A percentile compares a stretch with the other conserved stretches of the same genome.
Evolutionary conservation across 176 grass and related monocot species (phyloP).

Genomic region (Neostapfia colusana): DNA sequence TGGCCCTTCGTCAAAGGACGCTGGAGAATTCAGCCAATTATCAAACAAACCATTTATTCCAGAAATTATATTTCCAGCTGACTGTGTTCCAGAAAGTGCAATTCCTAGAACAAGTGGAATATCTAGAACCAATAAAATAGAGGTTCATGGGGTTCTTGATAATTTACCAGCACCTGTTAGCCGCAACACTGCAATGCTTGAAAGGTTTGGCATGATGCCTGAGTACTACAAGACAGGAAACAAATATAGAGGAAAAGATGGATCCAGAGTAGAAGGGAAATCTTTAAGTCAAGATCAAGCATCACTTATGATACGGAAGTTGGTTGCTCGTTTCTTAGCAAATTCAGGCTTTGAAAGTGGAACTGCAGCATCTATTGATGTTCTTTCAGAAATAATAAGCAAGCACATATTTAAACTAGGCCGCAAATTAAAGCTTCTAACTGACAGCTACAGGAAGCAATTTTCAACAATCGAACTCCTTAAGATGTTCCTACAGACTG

Average conservation of each 20-base stretch:
- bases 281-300: constrained; percentile 75
- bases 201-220: constrained; percentile 96
- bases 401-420: constrained; percentile 76
- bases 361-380: constrained; percentile 69
- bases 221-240: constrained; percentile 92
- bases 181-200: constrained; percentile 89
- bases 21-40: constrained; percentile 58
- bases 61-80: constrained; percentile 79
- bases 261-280: constrained; percentile 66
- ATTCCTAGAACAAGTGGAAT: constrained; percentile 56
- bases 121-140: constrained; percentile 55
- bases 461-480: constrained; percentile 89
- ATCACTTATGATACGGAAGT: constrained; percentile 57
- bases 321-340: constrained; percentile 56
- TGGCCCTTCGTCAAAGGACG: constrained; percentile 56
- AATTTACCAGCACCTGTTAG: constrained; percentile 81
- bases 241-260: constrained; percentile 92
- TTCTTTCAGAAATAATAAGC: constrained; percentile 77
- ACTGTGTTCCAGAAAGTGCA: constrained; percentile 93
- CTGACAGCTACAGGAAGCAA: constrained; percentile 86
- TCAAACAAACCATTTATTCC: constrained; percentile 74
- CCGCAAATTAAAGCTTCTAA: constrained; percentile 68
- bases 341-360: constrained; percentile 58
- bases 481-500: constrained; percentile 91
- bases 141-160: constrained; percentile 85